phyloP scores from a whole-genome alignment of 176 grass and related monocot species.

The Oryza glaberrima region DNA sequence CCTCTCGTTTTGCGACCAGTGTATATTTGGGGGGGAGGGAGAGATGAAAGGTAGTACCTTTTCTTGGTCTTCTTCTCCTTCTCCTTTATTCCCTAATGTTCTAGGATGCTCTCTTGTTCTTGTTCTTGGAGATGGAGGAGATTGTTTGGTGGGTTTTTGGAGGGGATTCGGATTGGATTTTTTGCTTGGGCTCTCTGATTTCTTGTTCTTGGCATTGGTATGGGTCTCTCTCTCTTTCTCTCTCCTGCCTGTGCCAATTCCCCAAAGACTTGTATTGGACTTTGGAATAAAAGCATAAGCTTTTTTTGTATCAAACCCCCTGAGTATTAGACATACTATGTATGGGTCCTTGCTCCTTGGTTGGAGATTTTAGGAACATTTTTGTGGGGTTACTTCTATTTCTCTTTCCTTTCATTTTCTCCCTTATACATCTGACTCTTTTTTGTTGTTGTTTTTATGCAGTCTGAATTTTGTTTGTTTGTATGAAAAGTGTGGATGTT shows the following conservation, averaged over 20 bases:
- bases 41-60: slow-evolving; percentile 49
- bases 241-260: slow-evolving; percentile 36
- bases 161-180: slow-evolving; percentile 55
- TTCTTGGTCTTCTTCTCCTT: slow-evolving; percentile 28
- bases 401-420: background rate
- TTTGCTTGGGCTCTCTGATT: slow-evolving; percentile 38
- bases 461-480: slow-evolving; percentile 35
- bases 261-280: slow-evolving; percentile 53
- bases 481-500: background rate
- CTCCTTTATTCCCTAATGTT: slow-evolving; percentile 29
- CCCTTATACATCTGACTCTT: slow-evolving; percentile 25
- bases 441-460: slow-evolving; percentile 19
- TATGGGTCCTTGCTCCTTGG: slow-evolving; percentile 19
- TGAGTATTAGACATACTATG: background rate
- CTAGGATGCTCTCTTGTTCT: slow-evolving; percentile 50
- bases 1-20: slow-evolving; percentile 27
- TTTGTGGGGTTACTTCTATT: background rate
- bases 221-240: slow-evolving; percentile 17
- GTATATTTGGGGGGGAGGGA: background rate
- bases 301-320: slow-evolving; percentile 13
- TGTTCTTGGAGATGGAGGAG: slow-evolving; percentile 43
- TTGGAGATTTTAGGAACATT: slow-evolving; percentile 14
- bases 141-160: slow-evolving; percentile 48
- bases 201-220: slow-evolving; percentile 55
- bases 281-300: slow-evolving; percentile 37